Percentiles rank a stretch among this genome's conserved stretches.
Conservation (phyloP, 2,329 filamentous ascomycete genomes). For the Grosmannia clavigera region DNA sequence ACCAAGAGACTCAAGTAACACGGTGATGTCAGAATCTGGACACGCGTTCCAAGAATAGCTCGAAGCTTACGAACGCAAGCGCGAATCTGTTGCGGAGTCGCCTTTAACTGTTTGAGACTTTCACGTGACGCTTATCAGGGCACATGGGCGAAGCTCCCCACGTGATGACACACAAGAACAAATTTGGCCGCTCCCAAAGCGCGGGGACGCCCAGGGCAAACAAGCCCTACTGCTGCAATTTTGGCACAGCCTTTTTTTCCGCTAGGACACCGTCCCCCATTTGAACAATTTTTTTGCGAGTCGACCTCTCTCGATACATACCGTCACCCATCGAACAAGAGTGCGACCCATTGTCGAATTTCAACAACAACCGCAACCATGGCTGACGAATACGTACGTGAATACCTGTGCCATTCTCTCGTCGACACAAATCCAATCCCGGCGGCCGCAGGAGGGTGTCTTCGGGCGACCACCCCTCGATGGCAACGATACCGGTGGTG, state of each 20-base stretch:
- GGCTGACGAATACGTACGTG: conserved; percentile 48
- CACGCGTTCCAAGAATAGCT: not conserved
- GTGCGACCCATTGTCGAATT: conserved; percentile 16
- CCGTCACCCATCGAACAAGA: conserved; percentile 19
- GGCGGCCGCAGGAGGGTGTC: not conserved
- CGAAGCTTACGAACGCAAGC: no score
- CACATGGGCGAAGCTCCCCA: not conserved
- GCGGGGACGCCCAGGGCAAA: conserved; percentile 14
- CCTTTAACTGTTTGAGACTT: not conserved
- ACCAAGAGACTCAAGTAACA: no score
- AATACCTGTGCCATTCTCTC: not conserved
- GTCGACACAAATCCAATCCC: not conserved
- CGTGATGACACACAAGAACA: not conserved
- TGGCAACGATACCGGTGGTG: not conserved
- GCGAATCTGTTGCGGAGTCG: no score
- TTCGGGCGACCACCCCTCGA: not conserved
- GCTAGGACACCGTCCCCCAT: conserved; percentile 1
- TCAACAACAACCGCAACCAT: conserved; percentile 45
- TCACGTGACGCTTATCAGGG: not conserved
- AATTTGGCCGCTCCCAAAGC: not conserved
- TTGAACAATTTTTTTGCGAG: conserved; percentile 5
- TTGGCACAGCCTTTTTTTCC: not conserved
- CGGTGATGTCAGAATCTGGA: not conserved
- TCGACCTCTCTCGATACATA: conserved; percentile 7
- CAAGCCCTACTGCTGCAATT: conserved; percentile 7